These are phyloP conservation scores for Dothidotthia symphoricarpi DNA, from an alignment of 2,329 filamentous ascomycete genomes.

Conservation along the genomic window DNA sequence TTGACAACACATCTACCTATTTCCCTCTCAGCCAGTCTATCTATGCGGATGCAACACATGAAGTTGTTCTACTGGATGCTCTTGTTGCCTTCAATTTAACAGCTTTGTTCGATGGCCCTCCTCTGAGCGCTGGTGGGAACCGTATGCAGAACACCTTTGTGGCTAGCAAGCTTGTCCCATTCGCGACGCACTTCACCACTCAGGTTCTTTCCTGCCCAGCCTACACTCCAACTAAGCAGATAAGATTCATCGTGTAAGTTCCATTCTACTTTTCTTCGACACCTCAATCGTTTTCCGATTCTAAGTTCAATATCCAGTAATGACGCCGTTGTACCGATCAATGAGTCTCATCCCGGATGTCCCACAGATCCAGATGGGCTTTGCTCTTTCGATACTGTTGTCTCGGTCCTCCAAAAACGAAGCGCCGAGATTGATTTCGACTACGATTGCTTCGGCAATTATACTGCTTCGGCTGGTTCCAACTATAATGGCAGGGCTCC, in stretches of 20 bases:
- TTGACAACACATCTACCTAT: slow-evolving; percentile 44
- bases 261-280: too few relatives aligned
- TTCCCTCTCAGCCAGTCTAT: slow-evolving; percentile 48
- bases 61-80: slow-evolving; percentile 39
- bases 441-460: slow-evolving; percentile 34
- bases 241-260: slow-evolving; percentile 32
- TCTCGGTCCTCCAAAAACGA: slow-evolving; percentile 27
- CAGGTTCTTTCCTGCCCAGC: slow-evolving; percentile 28
- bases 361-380: slow-evolving; percentile 22
- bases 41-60: slow-evolving; percentile 46
- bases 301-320: too few relatives aligned
- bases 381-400: slow-evolving; percentile 30
- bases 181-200: slow-evolving; percentile 33
- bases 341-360: slow-evolving; percentile 25
- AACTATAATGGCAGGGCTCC: slow-evolving; percentile 34
- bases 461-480: slow-evolving; percentile 21
- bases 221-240: slow-evolving; percentile 24
- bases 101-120: slow-evolving; percentile 28
- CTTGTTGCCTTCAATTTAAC: slow-evolving; percentile 34
- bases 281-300: too few relatives aligned
- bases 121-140: slow-evolving; percentile 20
- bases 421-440: slow-evolving; percentile 30
- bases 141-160: slow-evolving; percentile 24
- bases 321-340: slow-evolving; percentile 30
- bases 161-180: slow-evolving; percentile 30